Base-by-base conservation (phyloP, 2,329 filamentous ascomycete genomes). In the Ilyonectria mors-panacis region DNA sequence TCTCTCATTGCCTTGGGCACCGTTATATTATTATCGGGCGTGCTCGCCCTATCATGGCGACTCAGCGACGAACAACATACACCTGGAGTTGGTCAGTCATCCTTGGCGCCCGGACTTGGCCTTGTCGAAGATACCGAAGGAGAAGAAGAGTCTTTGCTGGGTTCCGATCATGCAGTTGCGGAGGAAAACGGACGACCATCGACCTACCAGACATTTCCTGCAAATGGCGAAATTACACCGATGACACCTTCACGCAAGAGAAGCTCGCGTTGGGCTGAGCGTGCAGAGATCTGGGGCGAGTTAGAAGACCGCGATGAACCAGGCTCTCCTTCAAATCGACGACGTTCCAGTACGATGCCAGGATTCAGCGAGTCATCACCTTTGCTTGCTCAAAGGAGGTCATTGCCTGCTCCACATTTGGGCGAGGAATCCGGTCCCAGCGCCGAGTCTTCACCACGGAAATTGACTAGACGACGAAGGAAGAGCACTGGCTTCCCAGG, bases 11-110 rank as follows among this genome's bases (percentile, higher is more conserved):
- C 94, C 0, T 81, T 99, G 2, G 96, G 96, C 12, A 98, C 95
- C 0, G 86, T 91, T 35, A 93, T 99, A 59, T 86, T 99, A 19
- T 88, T 99, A 1, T 90, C 91, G 0, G 96, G 96, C 48, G 96
- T 99, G 2, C 86, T 98, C 17, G 94, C 94, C 45, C 86, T 99
- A 4, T 98, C 95, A 37, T 98, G 96, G 95, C 91, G 96, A 66
- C 87, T 99, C 63, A 94, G 93, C 78, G 93, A 95, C 75, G 92
- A 92, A 72, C 91, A 91, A 74, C 88, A 86, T 71, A 86, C 85
- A 45, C 90, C 87, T 3, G 86, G 82, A 35, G 87, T 88, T 53
- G 85, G 88, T 2, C 88, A 91, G 78, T 94, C 92, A 1, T 90
- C 91, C 1, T 86, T 98, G 21, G 90, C 94, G 1, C 94, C 95